Evolutionary conservation across 192 early-diverging fungal genomes (phyloP), one percentile per base, ranked within the genome.

Genomic region (Backusella morwellensis): DNA sequence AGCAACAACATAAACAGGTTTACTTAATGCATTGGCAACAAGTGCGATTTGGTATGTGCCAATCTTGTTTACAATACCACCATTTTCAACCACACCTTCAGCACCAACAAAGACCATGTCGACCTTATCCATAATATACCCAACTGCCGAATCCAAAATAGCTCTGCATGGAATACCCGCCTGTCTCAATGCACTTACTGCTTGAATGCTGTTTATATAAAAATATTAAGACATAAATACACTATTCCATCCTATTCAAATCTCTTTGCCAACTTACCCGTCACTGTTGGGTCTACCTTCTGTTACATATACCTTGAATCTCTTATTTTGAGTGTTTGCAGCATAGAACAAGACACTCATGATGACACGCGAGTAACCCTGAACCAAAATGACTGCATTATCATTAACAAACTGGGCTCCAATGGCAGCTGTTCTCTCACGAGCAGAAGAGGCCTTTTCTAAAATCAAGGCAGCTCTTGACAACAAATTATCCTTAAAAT

Each of bases 41-140:
- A 99, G 87, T 0, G 97, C 96, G 72, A 98, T 89, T 82, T 97
- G 97, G 80, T 97, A 98, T 6, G 97, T 96, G 35, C 97, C 97
- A 80, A 98, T 96, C 87, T 78, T 95, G 92, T 99, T 99, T 82
- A 99, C 95, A 42, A 99, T 79, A 0, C 98, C 98, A 32, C 98
- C 98, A 80, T 96, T 99, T 83, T 97, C 95, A 1, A 97, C 96
- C 6, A 99, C 97, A 38, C 96, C 98, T 83, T 99, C 98, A 9
- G 98, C 98, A 21, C 98, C 98, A 35, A 96, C 97, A 77, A 99
- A 88, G 19, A 98, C 95, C 88, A 97, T 88, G 78, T 99, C 97
- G 17, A 99, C 97, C 81, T 94, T 93, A 75, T 96, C 93, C 87
- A 99, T 97, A 73, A 97, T 88, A 83, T 94, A 97, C 36, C 95